These are phyloP conservation scores for Tulasnella sp. DNA, from an alignment of 768 basidiomycete genomes.

Conservation along the genomic window DNA sequence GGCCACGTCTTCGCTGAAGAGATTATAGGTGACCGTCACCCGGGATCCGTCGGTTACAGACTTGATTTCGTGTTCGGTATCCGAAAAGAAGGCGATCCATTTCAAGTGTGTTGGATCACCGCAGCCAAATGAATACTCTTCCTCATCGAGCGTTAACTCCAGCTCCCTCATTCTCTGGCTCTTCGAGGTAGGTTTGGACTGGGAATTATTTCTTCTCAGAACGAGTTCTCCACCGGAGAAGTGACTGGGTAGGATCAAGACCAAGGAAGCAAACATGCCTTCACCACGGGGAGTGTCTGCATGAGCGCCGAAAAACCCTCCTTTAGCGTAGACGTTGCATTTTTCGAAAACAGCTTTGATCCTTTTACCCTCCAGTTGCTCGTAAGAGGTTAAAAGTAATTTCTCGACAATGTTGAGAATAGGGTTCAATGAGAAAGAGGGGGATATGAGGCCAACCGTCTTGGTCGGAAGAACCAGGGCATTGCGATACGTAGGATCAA, in stretches of 20 bases:
- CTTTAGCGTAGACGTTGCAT: no score
- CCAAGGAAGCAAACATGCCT: conserved; percentile 40
- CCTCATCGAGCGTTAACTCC: conserved; percentile 5
- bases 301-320: conserved; percentile 39
- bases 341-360: no score
- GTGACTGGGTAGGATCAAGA: conserved; percentile 36
- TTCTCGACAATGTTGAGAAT: no score
- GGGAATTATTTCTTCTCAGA: conserved; percentile 24
- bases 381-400: no score
- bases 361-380: no score
- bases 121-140: background rate
- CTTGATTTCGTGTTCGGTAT: conserved; percentile 36
- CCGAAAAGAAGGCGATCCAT: conserved; percentile 34
- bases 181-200: background rate
- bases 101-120: conserved; percentile 18
- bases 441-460: no score
- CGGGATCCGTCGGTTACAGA: conserved; percentile 32
- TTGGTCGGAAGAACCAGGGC: no score
- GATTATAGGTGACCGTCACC: conserved; percentile 31
- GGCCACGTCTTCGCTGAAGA: conserved; percentile 11
- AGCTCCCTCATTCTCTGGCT: no score
- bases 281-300: conserved; percentile 35
- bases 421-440: no score
- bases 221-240: conserved; percentile 36
- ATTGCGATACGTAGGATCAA: no score